A percentile compares a stretch with the other conserved stretches of the same genome.
These are phyloP conservation scores for Nitzschia sp. DNA, from an alignment of 108 stramenopile genomes.

Conservation along the genomic window DNA sequence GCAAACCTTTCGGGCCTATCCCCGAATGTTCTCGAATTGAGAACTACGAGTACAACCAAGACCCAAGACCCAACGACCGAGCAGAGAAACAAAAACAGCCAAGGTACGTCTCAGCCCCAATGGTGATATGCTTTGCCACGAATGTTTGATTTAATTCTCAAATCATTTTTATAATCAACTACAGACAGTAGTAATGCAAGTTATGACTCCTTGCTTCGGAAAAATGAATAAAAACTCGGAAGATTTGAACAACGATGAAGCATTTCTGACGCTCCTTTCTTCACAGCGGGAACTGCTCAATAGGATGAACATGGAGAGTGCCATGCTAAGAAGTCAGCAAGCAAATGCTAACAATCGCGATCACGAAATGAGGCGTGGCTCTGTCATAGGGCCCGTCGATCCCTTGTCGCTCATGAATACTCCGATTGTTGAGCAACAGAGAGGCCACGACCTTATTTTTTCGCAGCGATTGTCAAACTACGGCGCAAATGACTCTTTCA, in stretches of 20 bases:
- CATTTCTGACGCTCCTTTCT: slow-evolving; percentile 33
- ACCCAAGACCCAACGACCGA: too few relatives aligned
- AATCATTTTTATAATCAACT: not conserved
- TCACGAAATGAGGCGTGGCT: not conserved
- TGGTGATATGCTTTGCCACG: too few relatives aligned
- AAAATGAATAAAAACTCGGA: not conserved
- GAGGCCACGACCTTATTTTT: not conserved
- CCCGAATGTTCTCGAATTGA: too few relatives aligned
- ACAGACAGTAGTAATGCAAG: not conserved
- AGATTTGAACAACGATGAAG: slow-evolving; percentile 32
- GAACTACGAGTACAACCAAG: too few relatives aligned
- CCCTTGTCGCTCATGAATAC: slow-evolving; percentile 2
- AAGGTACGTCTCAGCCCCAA: too few relatives aligned
- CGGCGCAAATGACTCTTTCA: not conserved
- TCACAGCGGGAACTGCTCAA: slow-evolving; percentile 36
- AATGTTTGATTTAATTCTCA: too few relatives aligned
- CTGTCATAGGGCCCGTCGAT: not conserved
- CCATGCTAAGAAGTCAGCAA: not conserved
- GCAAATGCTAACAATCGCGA: not conserved
- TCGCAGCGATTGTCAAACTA: not conserved
- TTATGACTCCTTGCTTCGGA: not conserved
- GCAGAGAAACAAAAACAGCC: too few relatives aligned
- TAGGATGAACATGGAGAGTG: slow-evolving; percentile 20
- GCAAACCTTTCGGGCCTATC: too few relatives aligned
- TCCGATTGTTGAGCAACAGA: not conserved